Percentiles rank a stretch among this genome's conserved stretches.
Evolutionary conservation across 768 basidiomycete species (phyloP).

Genomic region (Mycena chlorophos): DNA sequence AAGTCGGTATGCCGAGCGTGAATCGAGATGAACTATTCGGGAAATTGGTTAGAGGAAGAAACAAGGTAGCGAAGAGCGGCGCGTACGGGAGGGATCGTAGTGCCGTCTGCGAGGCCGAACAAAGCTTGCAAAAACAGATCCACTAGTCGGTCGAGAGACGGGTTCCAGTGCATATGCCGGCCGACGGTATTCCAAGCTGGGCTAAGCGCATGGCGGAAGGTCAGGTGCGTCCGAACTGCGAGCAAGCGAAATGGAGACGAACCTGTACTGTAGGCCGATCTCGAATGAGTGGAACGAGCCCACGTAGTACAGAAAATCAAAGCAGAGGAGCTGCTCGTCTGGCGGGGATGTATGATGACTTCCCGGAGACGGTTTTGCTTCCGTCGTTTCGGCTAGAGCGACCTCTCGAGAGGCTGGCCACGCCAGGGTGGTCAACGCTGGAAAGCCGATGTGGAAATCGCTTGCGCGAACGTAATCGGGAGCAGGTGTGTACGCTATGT

Average conservation of each 20-base stretch:
- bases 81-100: conserved; percentile 8
- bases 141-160: conserved; percentile 23
- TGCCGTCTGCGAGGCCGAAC: conserved; percentile 3
- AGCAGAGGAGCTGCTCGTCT: conserved; percentile 13
- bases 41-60: neutral
- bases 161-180: conserved; percentile 29
- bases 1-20: conserved; percentile 36
- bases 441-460: neutral
- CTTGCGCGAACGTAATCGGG: neutral
- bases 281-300: conserved; percentile 10
- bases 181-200: conserved; percentile 34
- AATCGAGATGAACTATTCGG: conserved; percentile 30
- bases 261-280: neutral
- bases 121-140: conserved; percentile 21
- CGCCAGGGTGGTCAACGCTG: neutral
- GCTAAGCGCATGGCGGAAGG: conserved; percentile 9
- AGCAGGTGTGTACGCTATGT: neutral
- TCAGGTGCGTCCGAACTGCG: neutral
- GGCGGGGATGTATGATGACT: neutral
- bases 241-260: neutral
- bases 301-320: conserved; percentile 11
- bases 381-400: neutral
- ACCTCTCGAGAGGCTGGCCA: neutral
- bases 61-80: neutral
- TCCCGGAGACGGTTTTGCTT: neutral